These are phyloP conservation scores for Neonectria ditissima DNA, from an alignment of 2,329 filamentous ascomycete genomes.

Conservation along the genomic window DNA sequence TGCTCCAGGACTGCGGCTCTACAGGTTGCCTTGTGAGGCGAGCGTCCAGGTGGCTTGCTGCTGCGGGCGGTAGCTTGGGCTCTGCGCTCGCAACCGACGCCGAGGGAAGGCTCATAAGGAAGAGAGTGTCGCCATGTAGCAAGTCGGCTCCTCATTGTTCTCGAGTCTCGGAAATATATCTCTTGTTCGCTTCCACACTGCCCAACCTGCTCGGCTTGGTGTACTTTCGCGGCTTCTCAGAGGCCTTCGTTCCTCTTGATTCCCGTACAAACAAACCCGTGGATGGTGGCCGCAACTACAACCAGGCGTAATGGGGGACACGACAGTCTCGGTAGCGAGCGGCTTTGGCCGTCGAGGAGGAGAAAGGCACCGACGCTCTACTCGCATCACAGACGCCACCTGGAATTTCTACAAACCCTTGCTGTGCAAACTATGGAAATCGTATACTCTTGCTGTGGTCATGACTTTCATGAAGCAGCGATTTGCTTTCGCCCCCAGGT, in stretches of 20 bases:
- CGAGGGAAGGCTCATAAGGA: neutral
- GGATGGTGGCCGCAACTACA: neutral
- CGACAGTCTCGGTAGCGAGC: constrained; percentile 18
- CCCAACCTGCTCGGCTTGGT: neutral
- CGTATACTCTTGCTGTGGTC: constrained; percentile 38
- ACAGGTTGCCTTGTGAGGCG: constrained; percentile 18
- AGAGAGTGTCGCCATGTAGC: neutral
- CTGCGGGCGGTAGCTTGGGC: neutral
- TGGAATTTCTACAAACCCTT: constrained; percentile 39
- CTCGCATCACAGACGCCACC: constrained; percentile 38
- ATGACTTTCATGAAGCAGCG: constrained; percentile 36
- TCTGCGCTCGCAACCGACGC: neutral
- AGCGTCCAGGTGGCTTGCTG: constrained; percentile 1
- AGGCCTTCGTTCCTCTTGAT: neutral
- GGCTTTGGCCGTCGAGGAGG: constrained; percentile 10
- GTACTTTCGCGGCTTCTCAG: neutral
- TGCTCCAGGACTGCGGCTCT: neutral
- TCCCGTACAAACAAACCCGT: neutral
- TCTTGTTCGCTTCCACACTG: neutral
- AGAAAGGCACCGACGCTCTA: constrained; percentile 34
- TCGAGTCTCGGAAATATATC: neutral
- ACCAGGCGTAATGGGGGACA: constrained; percentile 4
- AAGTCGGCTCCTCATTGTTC: neutral
- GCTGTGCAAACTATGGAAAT: constrained; percentile 36
- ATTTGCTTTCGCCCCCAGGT: constrained; percentile 37